These are phyloP conservation scores for Agrocybe pediades DNA, from an alignment of 768 basidiomycete species.

Conservation along the genomic window DNA sequence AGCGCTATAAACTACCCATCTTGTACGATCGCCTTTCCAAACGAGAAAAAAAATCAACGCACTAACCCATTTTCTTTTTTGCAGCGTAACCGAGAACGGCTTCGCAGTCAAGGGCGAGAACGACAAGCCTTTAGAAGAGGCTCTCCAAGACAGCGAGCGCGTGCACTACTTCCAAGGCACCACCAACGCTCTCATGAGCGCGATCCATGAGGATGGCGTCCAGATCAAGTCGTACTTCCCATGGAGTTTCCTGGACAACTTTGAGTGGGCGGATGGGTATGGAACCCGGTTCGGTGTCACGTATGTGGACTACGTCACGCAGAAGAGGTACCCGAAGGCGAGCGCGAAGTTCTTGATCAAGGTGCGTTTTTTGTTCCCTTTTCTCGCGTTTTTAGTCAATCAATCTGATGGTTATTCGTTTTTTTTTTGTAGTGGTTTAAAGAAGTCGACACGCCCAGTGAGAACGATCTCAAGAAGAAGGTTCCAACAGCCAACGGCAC, in stretches of 20 bases:
- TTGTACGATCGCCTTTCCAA: conserved; percentile 26
- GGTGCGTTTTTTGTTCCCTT: conserved; percentile 21
- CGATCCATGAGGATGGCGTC: conserved; percentile 65
- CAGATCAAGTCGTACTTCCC: conserved; percentile 66
- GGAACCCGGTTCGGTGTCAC: conserved; percentile 69
- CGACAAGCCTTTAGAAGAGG: conserved; percentile 51
- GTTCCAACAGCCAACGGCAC: conserved; percentile 4
- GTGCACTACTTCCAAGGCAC: conserved; percentile 68
- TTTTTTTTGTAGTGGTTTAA: conserved; percentile 38
- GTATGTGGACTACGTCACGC: conserved; percentile 71
- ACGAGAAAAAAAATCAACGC: not conserved
- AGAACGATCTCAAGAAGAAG: conserved; percentile 12
- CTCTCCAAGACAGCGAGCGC: conserved; percentile 59
- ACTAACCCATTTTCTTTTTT: not conserved
- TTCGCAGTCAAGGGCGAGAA: conserved; percentile 71
- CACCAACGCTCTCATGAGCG: conserved; percentile 51
- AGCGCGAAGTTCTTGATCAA: conserved; percentile 59
- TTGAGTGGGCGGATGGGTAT: conserved; percentile 79
- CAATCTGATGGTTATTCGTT: not conserved
- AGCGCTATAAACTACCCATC: conserved; percentile 44
- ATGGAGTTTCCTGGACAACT: conserved; percentile 74
- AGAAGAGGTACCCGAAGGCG: conserved; percentile 65
- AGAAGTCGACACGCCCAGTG: conserved; percentile 29
- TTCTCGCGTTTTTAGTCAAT: not conserved
- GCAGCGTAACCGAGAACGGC: conserved; percentile 74